These are phyloP conservation scores for Sparassis latifolia DNA, from an alignment of 1,284 basidiomycete species.

Conservation along the genomic window DNA sequence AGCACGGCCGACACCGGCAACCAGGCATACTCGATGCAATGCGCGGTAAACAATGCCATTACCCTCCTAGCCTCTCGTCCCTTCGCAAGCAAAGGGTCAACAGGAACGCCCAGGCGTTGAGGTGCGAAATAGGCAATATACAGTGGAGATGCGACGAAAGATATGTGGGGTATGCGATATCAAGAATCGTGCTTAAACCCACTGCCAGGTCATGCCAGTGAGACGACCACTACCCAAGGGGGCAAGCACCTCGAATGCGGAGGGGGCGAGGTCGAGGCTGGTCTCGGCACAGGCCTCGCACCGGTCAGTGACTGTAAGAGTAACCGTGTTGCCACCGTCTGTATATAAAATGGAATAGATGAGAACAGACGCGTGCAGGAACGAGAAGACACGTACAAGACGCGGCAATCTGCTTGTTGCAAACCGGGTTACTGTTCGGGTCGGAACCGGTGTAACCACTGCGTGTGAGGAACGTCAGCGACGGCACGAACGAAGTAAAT, in stretches of 20 bases:
- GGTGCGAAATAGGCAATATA: slow-evolving; percentile 11
- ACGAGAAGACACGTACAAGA: slow-evolving; percentile 36
- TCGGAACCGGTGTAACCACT: slow-evolving; percentile 46
- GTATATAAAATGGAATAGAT: slow-evolving; percentile 1
- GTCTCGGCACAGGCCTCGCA: slow-evolving; percentile 46
- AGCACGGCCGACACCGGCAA: neutral
- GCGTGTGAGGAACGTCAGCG: neutral
- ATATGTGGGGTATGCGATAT: slow-evolving; percentile 16
- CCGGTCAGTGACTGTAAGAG: slow-evolving; percentile 51
- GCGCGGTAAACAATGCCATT: neutral
- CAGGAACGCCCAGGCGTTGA: slow-evolving; percentile 20
- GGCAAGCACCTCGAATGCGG: slow-evolving; percentile 43
- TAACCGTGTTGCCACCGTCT: slow-evolving; percentile 48
- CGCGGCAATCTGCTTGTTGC: slow-evolving; percentile 38
- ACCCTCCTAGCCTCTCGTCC: slow-evolving; percentile 16
- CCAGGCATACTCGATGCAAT: slow-evolving; percentile 10
- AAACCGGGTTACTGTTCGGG: slow-evolving; percentile 63
- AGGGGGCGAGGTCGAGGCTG: slow-evolving; percentile 54
- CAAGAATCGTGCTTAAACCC: slow-evolving; percentile 28
- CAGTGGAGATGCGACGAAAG: neutral
- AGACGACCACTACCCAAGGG: slow-evolving; percentile 42
- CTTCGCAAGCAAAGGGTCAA: slow-evolving; percentile 18
- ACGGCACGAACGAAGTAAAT: neutral
- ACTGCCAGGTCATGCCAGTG: slow-evolving; percentile 38
- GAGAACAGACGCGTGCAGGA: neutral